These are phyloP conservation scores for Allium sativum DNA, from an alignment of 106 monocot species.

Conservation along the genomic window DNA sequence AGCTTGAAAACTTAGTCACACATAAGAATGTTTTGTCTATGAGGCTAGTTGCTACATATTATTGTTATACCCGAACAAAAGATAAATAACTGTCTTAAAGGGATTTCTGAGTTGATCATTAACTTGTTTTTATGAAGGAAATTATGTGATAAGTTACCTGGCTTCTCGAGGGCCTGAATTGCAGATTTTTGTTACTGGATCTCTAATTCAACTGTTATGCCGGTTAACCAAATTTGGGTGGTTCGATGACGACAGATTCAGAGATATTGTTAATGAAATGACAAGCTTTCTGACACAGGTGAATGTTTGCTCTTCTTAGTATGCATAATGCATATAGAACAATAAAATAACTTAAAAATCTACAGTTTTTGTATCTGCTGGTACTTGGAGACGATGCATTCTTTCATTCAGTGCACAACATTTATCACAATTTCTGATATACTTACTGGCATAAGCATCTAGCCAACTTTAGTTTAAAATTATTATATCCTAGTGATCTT, in stretches of 20 bases:
- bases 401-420: too few species aligned
- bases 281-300: conserved; percentile 87
- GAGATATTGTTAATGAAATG: conserved; percentile 66
- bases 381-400: too few species aligned
- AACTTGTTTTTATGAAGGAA: conserved; percentile 65
- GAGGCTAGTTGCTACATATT: too few species aligned
- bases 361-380: too few species aligned
- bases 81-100: neutral
- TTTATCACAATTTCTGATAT: too few species aligned
- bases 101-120: conserved; percentile 37
- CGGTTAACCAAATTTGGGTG: conserved; percentile 97
- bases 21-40: too few species aligned
- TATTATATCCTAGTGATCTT: neutral
- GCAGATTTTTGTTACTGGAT: conserved; percentile 78
- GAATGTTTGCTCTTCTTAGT: neutral
- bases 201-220: conserved; percentile 86
- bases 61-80: too few species aligned
- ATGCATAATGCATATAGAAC: too few species aligned
- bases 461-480: too few species aligned
- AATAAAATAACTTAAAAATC: too few species aligned
- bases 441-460: too few species aligned
- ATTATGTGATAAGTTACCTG: conserved; percentile 92
- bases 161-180: conserved; percentile 86
- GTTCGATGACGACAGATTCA: conserved; percentile 98
- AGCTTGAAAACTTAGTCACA: too few species aligned